Percentiles rank a stretch among this genome's conserved stretches.
Evolutionary conservation across 768 basidiomycete species (phyloP).

Genomic region (Fomitopsis serialis): DNA sequence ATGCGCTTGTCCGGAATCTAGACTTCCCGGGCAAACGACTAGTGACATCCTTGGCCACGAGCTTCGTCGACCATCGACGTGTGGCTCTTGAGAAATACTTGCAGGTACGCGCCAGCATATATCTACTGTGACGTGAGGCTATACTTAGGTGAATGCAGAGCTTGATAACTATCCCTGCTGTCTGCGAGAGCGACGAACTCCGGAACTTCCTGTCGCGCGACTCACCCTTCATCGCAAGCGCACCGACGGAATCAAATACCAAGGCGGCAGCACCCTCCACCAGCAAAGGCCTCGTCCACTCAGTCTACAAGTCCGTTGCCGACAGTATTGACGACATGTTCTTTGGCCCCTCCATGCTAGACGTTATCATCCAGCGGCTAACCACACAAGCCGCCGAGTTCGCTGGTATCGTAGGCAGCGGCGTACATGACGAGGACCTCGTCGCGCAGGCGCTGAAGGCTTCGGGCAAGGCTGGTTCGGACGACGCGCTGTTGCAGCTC

Average conservation of each 20-base stretch:
- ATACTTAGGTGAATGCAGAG: conserved; percentile 36
- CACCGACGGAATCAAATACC: conserved; percentile 24
- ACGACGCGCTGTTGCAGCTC: conserved; percentile 67
- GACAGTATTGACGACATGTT: conserved; percentile 97
- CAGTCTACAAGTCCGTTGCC: conserved; percentile 86
- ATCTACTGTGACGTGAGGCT: not conserved
- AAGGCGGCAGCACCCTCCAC: conserved; percentile 39
- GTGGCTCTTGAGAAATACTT: conserved; percentile 83
- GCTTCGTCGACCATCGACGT: conserved; percentile 79
- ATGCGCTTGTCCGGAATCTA: conserved; percentile 56
- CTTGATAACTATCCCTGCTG: conserved; percentile 64
- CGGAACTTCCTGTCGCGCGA: conserved; percentile 84
- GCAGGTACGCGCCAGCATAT: conserved; percentile 53
- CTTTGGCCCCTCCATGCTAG: conserved; percentile 93
- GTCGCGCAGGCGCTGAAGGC: conserved; percentile 75
- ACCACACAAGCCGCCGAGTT: conserved; percentile 88
- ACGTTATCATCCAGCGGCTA: conserved; percentile 88
- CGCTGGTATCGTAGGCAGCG: conserved; percentile 75
- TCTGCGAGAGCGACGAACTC: conserved; percentile 80
- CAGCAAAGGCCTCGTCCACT: conserved; percentile 74
- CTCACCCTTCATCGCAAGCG: conserved; percentile 71
- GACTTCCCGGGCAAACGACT: conserved; percentile 95
- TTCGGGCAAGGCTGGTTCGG: conserved; percentile 57
- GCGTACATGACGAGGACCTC: conserved; percentile 77
- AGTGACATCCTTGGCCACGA: conserved; percentile 81